Conservation (phyloP, 2,329 filamentous ascomycete genomes). For the Coniella vitis region DNA sequence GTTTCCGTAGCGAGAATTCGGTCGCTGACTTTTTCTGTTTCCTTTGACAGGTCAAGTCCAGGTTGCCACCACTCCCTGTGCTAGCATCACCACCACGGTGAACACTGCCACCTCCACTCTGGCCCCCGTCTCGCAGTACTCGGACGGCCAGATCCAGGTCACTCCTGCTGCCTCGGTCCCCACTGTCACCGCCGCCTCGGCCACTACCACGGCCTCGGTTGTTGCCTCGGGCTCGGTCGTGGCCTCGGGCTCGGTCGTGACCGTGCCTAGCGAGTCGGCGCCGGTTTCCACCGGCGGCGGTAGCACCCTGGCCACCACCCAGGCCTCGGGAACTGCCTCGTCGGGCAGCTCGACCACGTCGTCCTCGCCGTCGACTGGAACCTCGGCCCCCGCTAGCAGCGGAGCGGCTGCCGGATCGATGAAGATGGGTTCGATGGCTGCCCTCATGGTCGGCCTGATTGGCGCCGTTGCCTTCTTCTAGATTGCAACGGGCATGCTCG, state of each 20-base stretch:
- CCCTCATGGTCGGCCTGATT: slow-evolving; percentile 27
- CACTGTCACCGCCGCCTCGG: slow-evolving; percentile 17
- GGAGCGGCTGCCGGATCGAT: slow-evolving; percentile 23
- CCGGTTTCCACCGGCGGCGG: slow-evolving; percentile 5
- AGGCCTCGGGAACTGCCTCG: slow-evolving; percentile 10
- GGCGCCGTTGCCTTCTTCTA: slow-evolving; percentile 30
- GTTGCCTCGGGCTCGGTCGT: slow-evolving; percentile 16
- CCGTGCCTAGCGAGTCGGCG: slow-evolving; percentile 19
- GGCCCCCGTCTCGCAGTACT: slow-evolving; percentile 34
- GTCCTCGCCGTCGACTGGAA: slow-evolving; percentile 17
- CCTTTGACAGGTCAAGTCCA: slow-evolving; percentile 40
- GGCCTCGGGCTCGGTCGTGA: slow-evolving; percentile 12
- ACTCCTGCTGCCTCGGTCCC: slow-evolving; percentile 26
- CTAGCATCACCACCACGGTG: slow-evolving; percentile 26
- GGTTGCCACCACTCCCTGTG: slow-evolving; percentile 39
- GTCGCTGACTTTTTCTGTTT: too few relatives aligned
- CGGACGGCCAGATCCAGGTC: slow-evolving; percentile 43
- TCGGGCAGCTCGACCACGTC: slow-evolving; percentile 17
- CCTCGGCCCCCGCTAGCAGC: slow-evolving; percentile 21
- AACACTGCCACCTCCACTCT: slow-evolving; percentile 20
- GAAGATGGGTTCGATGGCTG: slow-evolving; percentile 26
- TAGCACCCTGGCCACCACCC: slow-evolving; percentile 13
- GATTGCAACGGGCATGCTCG: slow-evolving; percentile 6
- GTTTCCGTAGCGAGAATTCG: too few relatives aligned
- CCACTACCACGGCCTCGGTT: slow-evolving; percentile 17